phyloP scores from a whole-genome alignment of 306 rosid species.

The Trifolium dubium region DNA sequence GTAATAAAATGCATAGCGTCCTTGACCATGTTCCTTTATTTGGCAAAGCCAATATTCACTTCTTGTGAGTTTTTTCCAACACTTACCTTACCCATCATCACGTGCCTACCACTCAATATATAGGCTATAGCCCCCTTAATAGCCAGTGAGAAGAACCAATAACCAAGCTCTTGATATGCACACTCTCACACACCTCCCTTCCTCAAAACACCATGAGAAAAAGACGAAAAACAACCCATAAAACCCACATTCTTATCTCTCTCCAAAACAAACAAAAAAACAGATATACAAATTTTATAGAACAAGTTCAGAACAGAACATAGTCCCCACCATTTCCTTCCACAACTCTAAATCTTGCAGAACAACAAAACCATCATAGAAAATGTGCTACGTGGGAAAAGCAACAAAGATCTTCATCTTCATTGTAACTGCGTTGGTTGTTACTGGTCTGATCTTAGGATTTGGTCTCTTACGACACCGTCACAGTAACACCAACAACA shows the following conservation, averaged over 20 bases:
- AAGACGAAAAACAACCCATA: conserved; percentile 63
- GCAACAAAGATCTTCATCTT: conserved; percentile 99
- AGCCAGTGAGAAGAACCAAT: conserved; percentile 1
- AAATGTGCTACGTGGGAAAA: conserved; percentile 94
- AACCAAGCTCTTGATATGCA: neutral
- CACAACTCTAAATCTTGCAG: conserved; percentile 19
- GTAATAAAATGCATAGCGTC: conserved; percentile 4
- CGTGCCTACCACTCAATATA: conserved; percentile 31
- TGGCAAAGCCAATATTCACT: neutral
- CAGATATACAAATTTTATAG: neutral
- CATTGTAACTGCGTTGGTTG: conserved; percentile 71
- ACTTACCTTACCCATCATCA: conserved; percentile 32
- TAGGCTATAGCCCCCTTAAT: too few relatives aligned
- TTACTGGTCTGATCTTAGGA: conserved; percentile 73
- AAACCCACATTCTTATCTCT: conserved; percentile 32
- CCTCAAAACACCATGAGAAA: conserved; percentile 72
- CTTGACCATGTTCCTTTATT: conserved; percentile 29
- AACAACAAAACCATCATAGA: neutral
- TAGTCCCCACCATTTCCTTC: conserved; percentile 9
- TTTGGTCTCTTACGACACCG: conserved; percentile 63
- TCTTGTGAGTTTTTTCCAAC: neutral
- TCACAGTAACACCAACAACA: conserved; percentile 34
- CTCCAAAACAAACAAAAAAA: neutral
- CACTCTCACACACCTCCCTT: conserved; percentile 5
- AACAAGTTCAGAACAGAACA: neutral